Percentiles rank a stretch among this genome's conserved stretches.
These are phyloP conservation scores for Pseudogymnoascus sp. DNA, from an alignment of 2,329 filamentous ascomycete genomes.

Conservation along the genomic window DNA sequence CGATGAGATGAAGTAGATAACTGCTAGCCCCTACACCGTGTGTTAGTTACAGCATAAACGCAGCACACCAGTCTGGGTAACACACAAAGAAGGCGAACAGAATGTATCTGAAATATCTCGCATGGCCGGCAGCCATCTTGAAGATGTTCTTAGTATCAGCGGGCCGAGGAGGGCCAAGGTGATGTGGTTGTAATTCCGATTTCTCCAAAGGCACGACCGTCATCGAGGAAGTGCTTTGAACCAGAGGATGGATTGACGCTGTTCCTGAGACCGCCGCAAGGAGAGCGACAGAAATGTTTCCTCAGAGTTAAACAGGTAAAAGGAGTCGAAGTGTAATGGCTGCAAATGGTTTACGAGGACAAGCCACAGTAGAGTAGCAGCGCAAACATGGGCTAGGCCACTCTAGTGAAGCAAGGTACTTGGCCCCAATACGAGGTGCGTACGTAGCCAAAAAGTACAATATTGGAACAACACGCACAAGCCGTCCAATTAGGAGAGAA, in stretches of 20 bases:
- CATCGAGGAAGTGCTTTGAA: not conserved
- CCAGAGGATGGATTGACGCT: not conserved
- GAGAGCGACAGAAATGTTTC: not conserved
- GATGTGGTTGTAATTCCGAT: not conserved
- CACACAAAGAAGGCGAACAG: constrained; percentile 78
- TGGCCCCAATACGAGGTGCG: not conserved
- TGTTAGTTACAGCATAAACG: not conserved
- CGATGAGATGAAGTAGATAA: constrained; percentile 76
- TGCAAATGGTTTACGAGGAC: constrained; percentile 2
- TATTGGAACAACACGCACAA: not conserved
- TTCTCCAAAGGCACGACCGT: not conserved
- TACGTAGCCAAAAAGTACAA: not conserved
- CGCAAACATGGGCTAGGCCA: constrained; percentile 7
- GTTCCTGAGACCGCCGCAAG: not conserved
- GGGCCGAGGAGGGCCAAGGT: not conserved
- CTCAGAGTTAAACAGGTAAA: not conserved
- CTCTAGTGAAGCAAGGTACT: not conserved
- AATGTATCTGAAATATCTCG: constrained; percentile 69
- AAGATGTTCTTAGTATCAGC: not conserved
- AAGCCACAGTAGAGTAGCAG: not conserved
- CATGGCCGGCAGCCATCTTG: constrained; percentile 28
- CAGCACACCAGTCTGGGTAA: constrained; percentile 18
- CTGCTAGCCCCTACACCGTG: constrained; percentile 46
- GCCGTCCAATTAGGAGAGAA: not conserved
- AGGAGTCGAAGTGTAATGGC: not conserved